Evolutionary conservation across 1,284 basidiomycete genomes (phyloP), one percentile per base, ranked within the genome.

Genomic region (Rhodotorula sp.): DNA sequence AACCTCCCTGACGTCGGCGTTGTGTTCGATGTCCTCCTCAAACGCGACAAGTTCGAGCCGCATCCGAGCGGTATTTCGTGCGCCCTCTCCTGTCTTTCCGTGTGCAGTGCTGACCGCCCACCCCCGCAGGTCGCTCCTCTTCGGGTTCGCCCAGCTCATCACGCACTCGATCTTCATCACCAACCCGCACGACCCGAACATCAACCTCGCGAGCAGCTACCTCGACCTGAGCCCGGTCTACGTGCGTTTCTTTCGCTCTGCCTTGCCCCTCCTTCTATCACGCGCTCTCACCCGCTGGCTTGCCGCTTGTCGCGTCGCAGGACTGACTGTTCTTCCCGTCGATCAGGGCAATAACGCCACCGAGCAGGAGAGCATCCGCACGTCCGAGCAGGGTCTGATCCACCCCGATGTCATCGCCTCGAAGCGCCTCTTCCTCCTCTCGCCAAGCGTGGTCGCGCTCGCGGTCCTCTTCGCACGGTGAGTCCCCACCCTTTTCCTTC

Each of bases 171-270:
- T 90, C 73, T 92, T 92, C 83, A 83, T 88, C 72, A 91, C 90
- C 7, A 84, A 86, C 74, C 82, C 79, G 29, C 21, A 53, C 7
- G 67, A 77, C 41, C 67, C 62, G 12, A 85, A 83, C 0, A 86
- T 87, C 77, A 93, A 93, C 79, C 81, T 87, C 66, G 83, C 88
- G 3, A 89, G 87, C 75, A 89, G 88, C 73, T 93, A 93, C 80
- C 84, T 94, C 39, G 91, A 93, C 77, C 81, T 93, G 41, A 88
- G 88, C 76, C 86, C 90, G 15, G 81, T 93, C 8, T 93, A 93
- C 74, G 67, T 64, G 34, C 61, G 67, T 19, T 19, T 44, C 44
- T 41, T 32, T 22, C 39, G 15, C 39, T 39, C 15, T 39, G 39
- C 39, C 39, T 39, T 39, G 9, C 39, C 39, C 9, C 39, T 39